Evolutionary conservation across 2,329 filamentous ascomycete genomes (phyloP), one percentile per base, ranked within the genome.

Genomic region (Lasiodiplodia theobromae): DNA sequence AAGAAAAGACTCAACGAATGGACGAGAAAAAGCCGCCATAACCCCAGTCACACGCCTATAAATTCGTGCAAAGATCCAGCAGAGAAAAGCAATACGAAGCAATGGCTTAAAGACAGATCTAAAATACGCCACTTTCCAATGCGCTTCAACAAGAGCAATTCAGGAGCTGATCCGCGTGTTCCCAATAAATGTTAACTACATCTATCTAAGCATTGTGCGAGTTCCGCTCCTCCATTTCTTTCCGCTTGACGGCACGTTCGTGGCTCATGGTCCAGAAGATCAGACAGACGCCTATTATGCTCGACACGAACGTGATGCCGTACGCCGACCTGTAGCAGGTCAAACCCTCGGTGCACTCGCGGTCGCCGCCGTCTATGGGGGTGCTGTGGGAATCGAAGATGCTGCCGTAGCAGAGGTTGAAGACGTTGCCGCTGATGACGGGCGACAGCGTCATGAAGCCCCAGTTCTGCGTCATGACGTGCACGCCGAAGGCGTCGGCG

Each of bases 381-480:
- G 90, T 81, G 25, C 91, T 94, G 78, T 97, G 94, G 10, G 83
- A 82, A 77, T 99, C 96, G 73, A 93, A 96, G 0, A 97, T 89
- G 2, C 74, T 82, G 60, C 96, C 96, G 77, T 98, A 99, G 69
- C 96, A 89, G 1, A 97, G 82, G 77, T 98, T 99, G 85, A 97
- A 98, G 25, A 97, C 79, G 74, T 98, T 97, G 62, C 93, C 94
- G 10, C 91, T 94, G 34, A 97, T 80, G 2, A 97, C 93, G 0
- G 95, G 94, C 2, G 93, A 91, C 58, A 97, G 84, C 0, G 93
- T 97, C 89, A 99, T 96, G 74, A 92, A 91, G 16, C 96, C 96
- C 95, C 96, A 99, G 76, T 98, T 99, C 77, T 97, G 93, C 67
- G 91, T 94, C 57, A 99, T 85, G 1, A 94, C 95, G 70, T 91